Conservation (phyloP, 2,329 filamentous ascomycete species). For the Xylariaceae sp. region DNA sequence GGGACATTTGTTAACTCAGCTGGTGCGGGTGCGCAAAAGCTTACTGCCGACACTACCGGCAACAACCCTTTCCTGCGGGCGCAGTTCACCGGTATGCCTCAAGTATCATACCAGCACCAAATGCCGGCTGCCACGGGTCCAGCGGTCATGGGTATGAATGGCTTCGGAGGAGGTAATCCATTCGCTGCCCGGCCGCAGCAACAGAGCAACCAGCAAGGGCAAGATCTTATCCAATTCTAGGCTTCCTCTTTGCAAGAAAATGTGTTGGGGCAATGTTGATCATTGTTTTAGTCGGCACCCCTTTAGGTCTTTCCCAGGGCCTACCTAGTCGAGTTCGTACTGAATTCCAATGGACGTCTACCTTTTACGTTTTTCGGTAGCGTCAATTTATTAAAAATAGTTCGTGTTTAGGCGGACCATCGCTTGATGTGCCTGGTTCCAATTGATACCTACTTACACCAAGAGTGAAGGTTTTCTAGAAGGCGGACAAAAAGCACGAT, state of each 20-base stretch:
- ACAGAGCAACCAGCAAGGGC: conserved; percentile 51
- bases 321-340: no score
- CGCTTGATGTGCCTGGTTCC: no score
- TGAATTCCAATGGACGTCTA: no score
- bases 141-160: conserved; percentile 62
- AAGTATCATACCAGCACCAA: conserved; percentile 58
- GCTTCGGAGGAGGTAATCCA: conserved; percentile 52
- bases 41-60: conserved; percentile 74
- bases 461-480: no score
- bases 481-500: no score
- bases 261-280: background rate
- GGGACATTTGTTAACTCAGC: conserved; percentile 97
- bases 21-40: conserved; percentile 74
- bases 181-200: conserved; percentile 62
- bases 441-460: no score
- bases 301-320: background rate
- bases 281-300: background rate
- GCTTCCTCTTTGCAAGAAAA: conserved; percentile 14
- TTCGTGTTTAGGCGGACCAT: no score
- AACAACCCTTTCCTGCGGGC: conserved; percentile 89
- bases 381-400: no score
- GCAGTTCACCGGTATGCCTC: conserved; percentile 81
- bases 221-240: conserved; percentile 70
- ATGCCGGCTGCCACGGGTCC: conserved; percentile 63
- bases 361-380: no score